Base-by-base conservation (phyloP, 192 early-diverging fungal genomes). In the Podila horticola region DNA sequence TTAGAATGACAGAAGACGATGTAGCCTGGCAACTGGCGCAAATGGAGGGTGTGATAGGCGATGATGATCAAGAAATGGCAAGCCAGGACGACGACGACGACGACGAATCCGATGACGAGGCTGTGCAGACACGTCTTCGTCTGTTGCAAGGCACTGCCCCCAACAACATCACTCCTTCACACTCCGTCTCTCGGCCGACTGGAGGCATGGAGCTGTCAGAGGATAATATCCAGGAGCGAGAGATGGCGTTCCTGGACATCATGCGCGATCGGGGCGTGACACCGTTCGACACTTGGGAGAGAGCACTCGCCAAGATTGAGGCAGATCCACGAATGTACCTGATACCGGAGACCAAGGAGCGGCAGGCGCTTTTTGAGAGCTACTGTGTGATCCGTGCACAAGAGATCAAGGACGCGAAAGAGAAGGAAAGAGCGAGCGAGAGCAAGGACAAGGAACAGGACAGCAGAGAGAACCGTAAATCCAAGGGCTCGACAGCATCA, bases 261-360 rank as follows among this genome's bases (percentile, higher is more conserved):
- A 77, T 95, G 57, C 84, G 86, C 22, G 94, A 95, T 66, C 85
- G 84, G 33, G 85, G 93, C 20, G 89, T 93, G 22, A 90, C 86
- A n/a, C 94, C 92, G 29, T 96, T 92, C 64, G 87, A 93, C 28
- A 91, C 91, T 7, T 94, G 91, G 89, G 90, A 93, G 49, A 90
- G 86, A 72, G 93, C 95, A 50, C 71, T 91, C 4, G 85, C 86
- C 7, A 91, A 90, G 71, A 79, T 96, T 48, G 87, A 90, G 61
- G 51, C 71, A 20, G 94, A 96, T 72, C 67, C 72, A 22, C 74
- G 94, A 5, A 59, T 72, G 60, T 64, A 70, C 71, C 22, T 79
- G 33, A 79, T 84, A 7, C 72, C 74, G 11, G 51, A 55, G 26
- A 67, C 69, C 19, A 92, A 91, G 72, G 87, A 90, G 28, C 83